Conservation (phyloP, 2,329 filamentous ascomycete species). For the Verticillium alfalfae region DNA sequence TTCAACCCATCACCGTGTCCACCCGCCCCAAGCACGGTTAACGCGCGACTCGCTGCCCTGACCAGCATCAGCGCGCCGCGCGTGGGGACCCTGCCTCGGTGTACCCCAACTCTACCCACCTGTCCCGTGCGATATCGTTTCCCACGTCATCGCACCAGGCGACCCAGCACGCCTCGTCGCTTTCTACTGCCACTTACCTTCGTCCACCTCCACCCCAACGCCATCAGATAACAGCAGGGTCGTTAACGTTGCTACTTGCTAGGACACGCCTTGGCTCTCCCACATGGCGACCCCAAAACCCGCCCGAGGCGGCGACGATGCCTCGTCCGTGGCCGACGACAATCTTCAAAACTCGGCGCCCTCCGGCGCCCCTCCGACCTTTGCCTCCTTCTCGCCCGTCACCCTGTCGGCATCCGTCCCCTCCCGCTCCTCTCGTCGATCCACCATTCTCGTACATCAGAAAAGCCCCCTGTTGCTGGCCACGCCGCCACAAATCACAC, state of each 20-base stretch:
- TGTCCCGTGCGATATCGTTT: neutral
- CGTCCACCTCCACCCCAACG: neutral
- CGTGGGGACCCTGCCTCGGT: neutral
- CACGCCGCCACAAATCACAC: constrained; percentile 90
- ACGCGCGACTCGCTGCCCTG: neutral
- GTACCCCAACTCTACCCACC: neutral
- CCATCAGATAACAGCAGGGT: neutral
- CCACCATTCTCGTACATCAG: constrained; percentile 91
- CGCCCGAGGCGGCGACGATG: constrained; percentile 23
- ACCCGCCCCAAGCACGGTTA: neutral
- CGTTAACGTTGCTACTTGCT: constrained; percentile 13
- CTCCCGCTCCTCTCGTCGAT: constrained; percentile 61
- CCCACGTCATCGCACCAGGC: neutral
- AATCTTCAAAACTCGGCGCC: constrained; percentile 24
- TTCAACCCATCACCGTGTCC: neutral
- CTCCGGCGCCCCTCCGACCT: constrained; percentile 58
- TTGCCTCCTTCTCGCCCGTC: constrained; percentile 84
- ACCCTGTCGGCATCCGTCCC: constrained; percentile 65
- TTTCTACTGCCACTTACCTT: constrained; percentile 1
- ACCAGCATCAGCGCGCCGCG: neutral
- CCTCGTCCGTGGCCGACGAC: constrained; percentile 22
- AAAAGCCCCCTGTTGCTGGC: constrained; percentile 91
- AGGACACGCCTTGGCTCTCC: constrained; percentile 46
- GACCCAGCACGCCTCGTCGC: neutral
- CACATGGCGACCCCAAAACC: constrained; percentile 43